Percentiles rank a stretch among this genome's conserved stretches.
Conservation (phyloP, 2,329 filamentous ascomycete genomes). For the Diaporthe sp. region DNA sequence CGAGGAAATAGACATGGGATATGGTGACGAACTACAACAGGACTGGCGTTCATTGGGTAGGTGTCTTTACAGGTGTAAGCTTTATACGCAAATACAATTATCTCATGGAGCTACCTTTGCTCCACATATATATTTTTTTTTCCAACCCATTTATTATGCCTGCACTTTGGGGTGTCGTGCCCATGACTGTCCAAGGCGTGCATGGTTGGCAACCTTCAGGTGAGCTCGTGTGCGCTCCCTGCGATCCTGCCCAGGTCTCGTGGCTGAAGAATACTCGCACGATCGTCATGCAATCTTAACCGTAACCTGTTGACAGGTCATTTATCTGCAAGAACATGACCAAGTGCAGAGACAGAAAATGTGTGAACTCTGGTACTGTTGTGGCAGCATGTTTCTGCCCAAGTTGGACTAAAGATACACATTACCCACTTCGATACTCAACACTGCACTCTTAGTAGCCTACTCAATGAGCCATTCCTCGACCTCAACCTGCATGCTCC, state of each 20-base stretch:
- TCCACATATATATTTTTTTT: neutral
- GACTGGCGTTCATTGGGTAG: slow-evolving; percentile 32
- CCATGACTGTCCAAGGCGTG: too few relatives aligned
- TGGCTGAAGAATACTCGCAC: too few relatives aligned
- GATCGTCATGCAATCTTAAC: neutral
- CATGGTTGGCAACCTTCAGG: neutral
- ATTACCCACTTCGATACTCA: neutral
- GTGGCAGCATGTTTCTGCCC: neutral
- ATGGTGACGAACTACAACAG: slow-evolving; percentile 8
- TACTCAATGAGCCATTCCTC: slow-evolving; percentile 82
- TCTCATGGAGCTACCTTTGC: neutral
- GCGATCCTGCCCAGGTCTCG: too few relatives aligned
- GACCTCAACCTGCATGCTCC: slow-evolving; percentile 83
- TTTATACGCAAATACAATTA: neutral
- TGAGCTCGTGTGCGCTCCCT: neutral
- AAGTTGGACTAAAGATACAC: too few relatives aligned
- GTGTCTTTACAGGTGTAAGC: slow-evolving; percentile 18
- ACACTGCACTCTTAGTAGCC: slow-evolving; percentile 19
- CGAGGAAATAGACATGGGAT: slow-evolving; percentile 18
- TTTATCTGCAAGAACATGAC: neutral
- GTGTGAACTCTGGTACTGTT: too few relatives aligned
- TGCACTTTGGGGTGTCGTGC: neutral
- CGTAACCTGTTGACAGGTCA: neutral
- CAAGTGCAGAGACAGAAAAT: neutral
- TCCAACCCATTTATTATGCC: neutral